Base-by-base conservation (phyloP, 306 rosid species). In the Dalbergia cochinchinensis region DNA sequence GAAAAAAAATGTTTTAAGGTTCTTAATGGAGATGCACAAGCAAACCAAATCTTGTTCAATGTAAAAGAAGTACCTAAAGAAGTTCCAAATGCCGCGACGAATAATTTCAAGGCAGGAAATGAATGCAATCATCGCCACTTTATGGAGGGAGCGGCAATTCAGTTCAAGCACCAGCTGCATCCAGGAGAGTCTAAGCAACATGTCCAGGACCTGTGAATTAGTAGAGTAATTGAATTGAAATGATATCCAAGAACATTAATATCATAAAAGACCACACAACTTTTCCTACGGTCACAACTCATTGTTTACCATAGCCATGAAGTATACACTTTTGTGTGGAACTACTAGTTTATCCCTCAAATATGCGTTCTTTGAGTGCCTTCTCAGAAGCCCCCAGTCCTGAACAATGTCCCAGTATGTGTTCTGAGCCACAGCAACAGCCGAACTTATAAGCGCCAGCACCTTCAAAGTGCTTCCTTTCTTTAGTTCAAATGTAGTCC, bases 81-180 rank as follows among this genome's bases (percentile, higher is more conserved):
- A 92, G 85, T 83, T 90, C 94, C 97, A 92, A 67, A 92, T 90
- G 77, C 94, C 92, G 9, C 90, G 94, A 11, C 91, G 92, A 73
- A 92, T 70, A 77, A 92, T 80, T 83, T 92, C 91, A 22, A 92
- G 83, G 82, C 90, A 87, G 18, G 88, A 54, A 51, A 83, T 72
- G 4, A 73, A 8, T 5, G 94, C 88, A 16, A 71, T 79, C 10
- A 87, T 72, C 15, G 88, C 83, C 83, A 87, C 78, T 77, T 81
- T 88, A 51, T 77, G 90, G 66, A 82, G 65, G 10, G 91, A 20
- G 4, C 37, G 74, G 86, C 89, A 77, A 57, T 82, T 74, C 48
- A 90, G 70, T 84, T 86, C 90, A 59, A 88, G 82, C 78, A 90
- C 91, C 65, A 84, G 66, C 64, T 85, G 91, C 90, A 87, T 90